These are phyloP conservation scores for Acanthamoeba lenticulata DNA, from an alignment of 208 protist species.

Conservation along the genomic window DNA sequence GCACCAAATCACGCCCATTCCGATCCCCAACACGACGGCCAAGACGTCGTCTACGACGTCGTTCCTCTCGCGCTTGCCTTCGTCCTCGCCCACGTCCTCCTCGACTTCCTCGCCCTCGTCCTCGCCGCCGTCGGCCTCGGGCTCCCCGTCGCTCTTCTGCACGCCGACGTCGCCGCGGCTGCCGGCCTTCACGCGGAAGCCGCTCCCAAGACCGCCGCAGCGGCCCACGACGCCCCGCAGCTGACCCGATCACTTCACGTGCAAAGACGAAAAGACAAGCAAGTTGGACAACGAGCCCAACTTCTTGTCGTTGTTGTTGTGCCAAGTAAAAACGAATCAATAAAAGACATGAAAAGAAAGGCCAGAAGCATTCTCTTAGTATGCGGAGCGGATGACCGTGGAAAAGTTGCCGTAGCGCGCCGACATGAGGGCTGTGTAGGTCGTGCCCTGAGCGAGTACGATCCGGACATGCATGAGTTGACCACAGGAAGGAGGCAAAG, in stretches of 20 bases:
- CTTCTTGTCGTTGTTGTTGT: too few species aligned
- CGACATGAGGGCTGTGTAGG: constrained; percentile 33
- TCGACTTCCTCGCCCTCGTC: background rate
- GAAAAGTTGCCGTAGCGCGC: background rate
- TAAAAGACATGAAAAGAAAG: too few species aligned
- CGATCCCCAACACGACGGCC: background rate
- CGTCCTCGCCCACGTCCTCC: background rate
- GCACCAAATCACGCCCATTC: background rate
- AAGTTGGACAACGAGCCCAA: too few species aligned
- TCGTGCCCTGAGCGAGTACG: background rate
- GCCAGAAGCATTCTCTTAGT: too few species aligned
- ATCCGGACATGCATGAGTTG: too few species aligned
- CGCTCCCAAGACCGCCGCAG: background rate
- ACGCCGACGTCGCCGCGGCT: background rate
- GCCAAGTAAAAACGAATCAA: too few species aligned
- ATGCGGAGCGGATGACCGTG: background rate
- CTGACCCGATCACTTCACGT: background rate
- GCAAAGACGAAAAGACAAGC: background rate
- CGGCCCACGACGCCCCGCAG: background rate
- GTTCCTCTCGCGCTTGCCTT: background rate
- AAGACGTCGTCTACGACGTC: background rate
- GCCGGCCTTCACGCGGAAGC: background rate
- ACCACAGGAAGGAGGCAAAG: background rate
- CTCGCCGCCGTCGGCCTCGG: background rate
- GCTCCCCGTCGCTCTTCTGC: background rate